Conservation (phyloP, 2,329 filamentous ascomycete genomes). For the Neopestalotiopsis clavispora region DNA sequence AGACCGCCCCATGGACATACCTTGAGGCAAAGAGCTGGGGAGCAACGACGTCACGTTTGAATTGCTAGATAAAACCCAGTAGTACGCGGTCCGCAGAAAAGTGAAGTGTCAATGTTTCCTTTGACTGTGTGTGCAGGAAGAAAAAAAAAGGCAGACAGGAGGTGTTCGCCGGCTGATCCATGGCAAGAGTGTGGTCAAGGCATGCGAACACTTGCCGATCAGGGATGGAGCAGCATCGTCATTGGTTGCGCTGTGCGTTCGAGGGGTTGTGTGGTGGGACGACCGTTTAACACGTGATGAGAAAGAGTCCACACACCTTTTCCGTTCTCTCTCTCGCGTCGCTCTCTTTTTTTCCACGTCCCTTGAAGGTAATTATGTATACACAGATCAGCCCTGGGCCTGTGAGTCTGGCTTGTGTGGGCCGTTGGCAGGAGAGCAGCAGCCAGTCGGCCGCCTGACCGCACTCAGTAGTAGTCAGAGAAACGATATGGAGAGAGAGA, state of each 20-base stretch:
- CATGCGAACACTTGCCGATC: conserved; percentile 1
- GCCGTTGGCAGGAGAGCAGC: not conserved
- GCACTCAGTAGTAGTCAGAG: not conserved
- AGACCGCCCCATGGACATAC: not conserved
- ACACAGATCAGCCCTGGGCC: not conserved
- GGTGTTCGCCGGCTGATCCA: not conserved
- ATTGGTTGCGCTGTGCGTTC: not conserved
- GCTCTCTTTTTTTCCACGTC: not conserved
- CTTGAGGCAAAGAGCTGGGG: too few species aligned
- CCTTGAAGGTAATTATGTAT: not conserved
- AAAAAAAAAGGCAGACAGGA: not conserved
- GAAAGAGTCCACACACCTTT: not conserved
- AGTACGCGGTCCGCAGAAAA: too few species aligned
- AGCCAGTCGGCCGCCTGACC: not conserved
- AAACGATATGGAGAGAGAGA: not conserved
- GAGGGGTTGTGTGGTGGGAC: conserved; percentile 1
- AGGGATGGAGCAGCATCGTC: not conserved
- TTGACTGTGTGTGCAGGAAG: not conserved
- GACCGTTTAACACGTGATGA: conserved; percentile 9
- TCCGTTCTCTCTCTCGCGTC: not conserved
- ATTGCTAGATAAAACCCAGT: too few species aligned
- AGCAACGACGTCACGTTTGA: too few species aligned
- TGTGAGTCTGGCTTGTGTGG: not conserved
- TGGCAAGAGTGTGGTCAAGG: not conserved
- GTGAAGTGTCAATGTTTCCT: not conserved